Evolutionary conservation across 1,284 basidiomycete genomes (phyloP).

Genomic region (Leccinum proliferum): DNA sequence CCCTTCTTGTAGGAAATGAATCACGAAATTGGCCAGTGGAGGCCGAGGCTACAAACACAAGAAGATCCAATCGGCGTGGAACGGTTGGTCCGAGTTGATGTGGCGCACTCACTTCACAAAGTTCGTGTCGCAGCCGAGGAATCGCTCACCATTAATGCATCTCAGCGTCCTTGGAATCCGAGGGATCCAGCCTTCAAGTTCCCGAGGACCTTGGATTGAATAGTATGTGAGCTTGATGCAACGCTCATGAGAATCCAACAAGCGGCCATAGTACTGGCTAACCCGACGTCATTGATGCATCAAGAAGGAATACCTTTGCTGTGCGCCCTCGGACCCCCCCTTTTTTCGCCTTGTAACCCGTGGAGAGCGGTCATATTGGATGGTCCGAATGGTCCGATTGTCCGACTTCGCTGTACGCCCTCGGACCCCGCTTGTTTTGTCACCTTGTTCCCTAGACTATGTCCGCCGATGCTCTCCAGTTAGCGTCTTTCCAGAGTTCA

Average conservation of each 20-base stretch:
- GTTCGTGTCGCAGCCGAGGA: not conserved
- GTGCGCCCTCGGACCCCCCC: no score
- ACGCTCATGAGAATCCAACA: no score
- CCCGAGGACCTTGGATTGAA: no score
- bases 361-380: no score
- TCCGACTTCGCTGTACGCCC: not conserved
- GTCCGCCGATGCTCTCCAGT: not conserved
- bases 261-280: not conserved
- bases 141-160: not conserved
- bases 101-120: not conserved
- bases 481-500: no score
- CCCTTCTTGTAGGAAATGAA: not conserved
- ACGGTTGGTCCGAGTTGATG: no score
- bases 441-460: not conserved
- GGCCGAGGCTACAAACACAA: not conserved
- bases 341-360: not conserved
- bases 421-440: not conserved
- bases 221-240: no score
- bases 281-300: not conserved
- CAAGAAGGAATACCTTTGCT: not conserved
- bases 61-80: no score
- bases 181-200: not conserved
- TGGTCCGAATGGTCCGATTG: no score
- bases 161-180: not conserved
- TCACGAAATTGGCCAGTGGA: not conserved